Base-by-base conservation (phyloP, 306 rosid species). In the Dalbergia cultrata region DNA sequence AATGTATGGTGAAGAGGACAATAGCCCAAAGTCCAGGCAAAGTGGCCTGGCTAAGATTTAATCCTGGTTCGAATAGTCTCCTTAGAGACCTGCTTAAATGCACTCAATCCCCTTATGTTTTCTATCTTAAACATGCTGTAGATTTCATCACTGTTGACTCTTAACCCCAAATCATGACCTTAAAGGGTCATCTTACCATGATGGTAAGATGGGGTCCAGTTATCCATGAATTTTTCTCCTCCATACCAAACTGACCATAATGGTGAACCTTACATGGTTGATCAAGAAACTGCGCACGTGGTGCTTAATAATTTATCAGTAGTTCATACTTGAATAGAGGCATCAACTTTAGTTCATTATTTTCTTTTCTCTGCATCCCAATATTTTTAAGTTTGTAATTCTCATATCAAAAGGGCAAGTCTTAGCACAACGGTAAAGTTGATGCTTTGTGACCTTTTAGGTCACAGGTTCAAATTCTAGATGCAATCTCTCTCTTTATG, bases 21-120 rank as follows among this genome's bases (percentile, higher is more conserved):
- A 35, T 53, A 39, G 67, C 74, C 52, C 54, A 74, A 81, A 56
- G 57, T 81, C 65, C 8, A 64, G 60, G 75, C 53, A 18, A 54
- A 72, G 39, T 66, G 53, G 13, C 75, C 52, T 7, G 56, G 67
- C 66, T 18, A 66, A 17, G 62, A 35, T 81, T 72, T n/a, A 74
- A 35, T 45, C 49, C 26, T 34, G 43, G 70, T 68, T 58, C 14
- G 13, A 58, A 35, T 69, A 79, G 64, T 79, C 35, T 78, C 65
- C 7, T 33, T 58, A 70, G 52, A 47, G 64, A 47, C 39, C 49
- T 26, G 10, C 26, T 31, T 57, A 34, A 14, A 14, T 50, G 1
- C 45, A 34, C 66, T 53, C 11, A 39, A 54, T 18, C 14, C 7
- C 57, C 13, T 0, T 17, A 50, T 50, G 8, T 16, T 50, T 5